Evolutionary conservation across 2,329 filamentous ascomycete species (phyloP), one percentile per base, ranked within the genome.

Genomic region (Immersiporthe knoxdaviesiana): DNA sequence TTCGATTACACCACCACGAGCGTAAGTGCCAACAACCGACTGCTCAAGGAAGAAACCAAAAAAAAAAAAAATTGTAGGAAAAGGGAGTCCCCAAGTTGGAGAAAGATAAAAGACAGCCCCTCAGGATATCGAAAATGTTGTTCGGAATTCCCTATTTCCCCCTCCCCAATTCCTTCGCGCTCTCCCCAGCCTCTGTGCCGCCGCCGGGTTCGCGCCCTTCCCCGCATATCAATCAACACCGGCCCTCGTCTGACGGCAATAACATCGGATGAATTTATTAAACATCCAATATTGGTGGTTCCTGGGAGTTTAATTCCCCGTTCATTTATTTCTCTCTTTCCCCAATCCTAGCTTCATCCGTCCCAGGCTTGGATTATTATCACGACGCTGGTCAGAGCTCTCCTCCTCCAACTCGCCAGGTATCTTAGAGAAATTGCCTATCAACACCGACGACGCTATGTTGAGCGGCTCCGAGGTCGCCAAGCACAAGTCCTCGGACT

Each of bases 391-490:
- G 41, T 18, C 2, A 2, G 21, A 21, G 21, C 18, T 47, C 4
- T 4, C 35, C 35, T 35, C 35, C 6, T 21, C 16, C 41, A 44
- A 44, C 41, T 21, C 16, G 16, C 16, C 16, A 18, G 4, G 7
- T 44, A 21, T 6, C 11, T 18, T 18, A 16, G 16, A 16, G 14
- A 16, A 18, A 27, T 8, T 2, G 30, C 18, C 24, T 27, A 27
- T n/a, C 24, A 39, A 6, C 61, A 35, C 8, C 61, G 24, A 14
- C 41, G 16, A 14, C 52, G 61, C 47, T 54, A 66, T 72, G 70
- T 63, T 79, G 61, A 74, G 73, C 56, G 78, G 78, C 24, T 72
- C 75, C 30, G 78, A 81, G 67, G 75, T 81, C 30, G 74, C 77
- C 60, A 76, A 76, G 70, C 80, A 79, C 71, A 75, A 75, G 71